Evolutionary conservation across 345 rosid genomes (phyloP).

Genomic region (Mercurialis annua): DNA sequence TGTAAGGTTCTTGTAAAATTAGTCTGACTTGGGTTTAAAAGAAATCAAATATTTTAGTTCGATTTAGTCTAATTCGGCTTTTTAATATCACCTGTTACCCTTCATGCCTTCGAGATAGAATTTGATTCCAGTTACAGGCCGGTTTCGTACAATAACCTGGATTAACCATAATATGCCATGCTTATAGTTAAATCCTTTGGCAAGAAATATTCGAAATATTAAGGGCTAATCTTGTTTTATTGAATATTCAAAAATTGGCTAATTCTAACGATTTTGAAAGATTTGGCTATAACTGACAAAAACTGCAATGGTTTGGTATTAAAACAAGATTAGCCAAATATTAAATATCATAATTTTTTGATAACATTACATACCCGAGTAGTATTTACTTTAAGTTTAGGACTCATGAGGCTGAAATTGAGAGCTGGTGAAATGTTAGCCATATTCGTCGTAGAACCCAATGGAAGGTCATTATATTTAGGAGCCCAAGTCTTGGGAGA

Average conservation of each 20-base stretch:
- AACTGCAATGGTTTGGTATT: no score
- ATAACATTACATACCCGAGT: slow-evolving; percentile 69
- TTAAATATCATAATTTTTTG: no score
- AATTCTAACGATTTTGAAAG: no score
- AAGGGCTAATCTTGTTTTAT: no score
- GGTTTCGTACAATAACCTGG: slow-evolving; percentile 60
- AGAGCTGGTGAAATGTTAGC: slow-evolving; percentile 56
- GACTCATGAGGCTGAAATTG: slow-evolving; percentile 68
- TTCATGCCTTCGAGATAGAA: slow-evolving; percentile 89
- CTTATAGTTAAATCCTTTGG: slow-evolving; percentile 2
- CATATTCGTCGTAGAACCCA: slow-evolving; percentile 69
- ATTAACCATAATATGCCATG: neutral
- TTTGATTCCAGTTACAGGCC: slow-evolving; percentile 78
- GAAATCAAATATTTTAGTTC: no score
- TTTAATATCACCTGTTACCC: slow-evolving; percentile 61
- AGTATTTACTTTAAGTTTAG: slow-evolving; percentile 80
- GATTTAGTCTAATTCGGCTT: no score
- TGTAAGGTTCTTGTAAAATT: no score
- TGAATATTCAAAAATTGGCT: no score
- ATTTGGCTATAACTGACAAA: no score
- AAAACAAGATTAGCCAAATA: no score
- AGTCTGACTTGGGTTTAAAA: no score
- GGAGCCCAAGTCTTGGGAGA: slow-evolving; percentile 85
- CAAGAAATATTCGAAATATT: no score
- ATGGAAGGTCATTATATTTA: slow-evolving; percentile 78